phyloP scores from a whole-genome alignment of 257 asterid genomes.

The Solanum pinnatisectum region DNA sequence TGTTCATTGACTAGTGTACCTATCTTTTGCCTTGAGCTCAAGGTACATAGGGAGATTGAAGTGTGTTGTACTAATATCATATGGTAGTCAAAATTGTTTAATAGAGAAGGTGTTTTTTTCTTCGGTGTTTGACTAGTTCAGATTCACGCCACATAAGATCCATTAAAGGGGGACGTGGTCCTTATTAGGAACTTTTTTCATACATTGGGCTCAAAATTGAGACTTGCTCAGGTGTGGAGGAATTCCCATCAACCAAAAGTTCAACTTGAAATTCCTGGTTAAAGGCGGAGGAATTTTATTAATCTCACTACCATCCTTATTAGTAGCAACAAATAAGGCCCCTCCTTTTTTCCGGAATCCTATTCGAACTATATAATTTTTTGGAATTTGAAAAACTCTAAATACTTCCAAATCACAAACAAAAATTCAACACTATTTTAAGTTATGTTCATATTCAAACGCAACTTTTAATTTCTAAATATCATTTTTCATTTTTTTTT shows the following conservation, averaged over 20 bases:
- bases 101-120: not conserved
- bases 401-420: not conserved
- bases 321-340: not conserved
- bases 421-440: too few species aligned
- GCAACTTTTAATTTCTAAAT: not conserved
- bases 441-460: not conserved
- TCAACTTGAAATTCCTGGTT: not conserved
- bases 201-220: not conserved
- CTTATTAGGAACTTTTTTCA: not conserved
- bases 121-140: not conserved
- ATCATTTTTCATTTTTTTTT: too few species aligned
- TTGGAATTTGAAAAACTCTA: not conserved
- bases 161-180: not conserved
- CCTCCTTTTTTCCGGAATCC: not conserved
- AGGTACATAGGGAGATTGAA: not conserved
- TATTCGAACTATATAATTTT: not conserved
- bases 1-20: not conserved
- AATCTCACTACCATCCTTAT: not conserved
- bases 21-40: not conserved
- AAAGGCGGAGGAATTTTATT: not conserved
- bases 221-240: not conserved
- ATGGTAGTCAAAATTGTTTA: not conserved
- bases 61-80: not conserved
- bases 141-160: not conserved
- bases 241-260: not conserved